A percentile compares a stretch with the other conserved stretches of the same genome.
Conservation (phyloP, 2,329 filamentous ascomycete species). For the Fusarium buxicola region DNA sequence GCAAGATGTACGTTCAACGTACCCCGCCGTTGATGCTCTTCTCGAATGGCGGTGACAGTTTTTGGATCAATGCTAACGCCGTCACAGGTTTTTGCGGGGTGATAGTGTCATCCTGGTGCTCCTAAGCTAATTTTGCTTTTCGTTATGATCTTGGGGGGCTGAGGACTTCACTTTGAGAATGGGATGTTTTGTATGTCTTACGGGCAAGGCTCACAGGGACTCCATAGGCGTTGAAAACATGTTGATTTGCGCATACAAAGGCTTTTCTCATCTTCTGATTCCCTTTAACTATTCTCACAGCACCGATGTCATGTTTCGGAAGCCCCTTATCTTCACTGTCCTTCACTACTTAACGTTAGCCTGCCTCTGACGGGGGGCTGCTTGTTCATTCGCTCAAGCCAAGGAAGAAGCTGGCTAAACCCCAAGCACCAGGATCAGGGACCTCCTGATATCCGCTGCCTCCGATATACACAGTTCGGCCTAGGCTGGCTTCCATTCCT, state of each 20-base stretch:
- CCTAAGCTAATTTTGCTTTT: slow-evolving; percentile 68
- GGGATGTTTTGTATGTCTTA: slow-evolving; percentile 47
- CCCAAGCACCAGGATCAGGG: slow-evolving; percentile 76
- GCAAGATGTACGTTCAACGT: slow-evolving; percentile 82
- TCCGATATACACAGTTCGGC: slow-evolving; percentile 61
- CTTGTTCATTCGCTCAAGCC: slow-evolving; percentile 67
- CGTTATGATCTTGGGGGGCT: slow-evolving; percentile 27
- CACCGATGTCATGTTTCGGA: background rate
- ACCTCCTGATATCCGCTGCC: slow-evolving; percentile 61
- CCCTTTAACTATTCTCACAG: slow-evolving; percentile 13
- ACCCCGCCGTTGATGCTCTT: background rate
- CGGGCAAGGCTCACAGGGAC: slow-evolving; percentile 48
- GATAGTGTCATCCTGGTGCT: slow-evolving; percentile 90
- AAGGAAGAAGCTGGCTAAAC: slow-evolving; percentile 81
- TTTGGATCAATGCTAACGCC: slow-evolving; percentile 33
- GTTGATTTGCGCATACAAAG: slow-evolving; percentile 37
- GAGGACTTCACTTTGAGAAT: slow-evolving; percentile 42
- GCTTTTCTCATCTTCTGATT: slow-evolving; percentile 13
- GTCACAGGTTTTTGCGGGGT: slow-evolving; percentile 81
- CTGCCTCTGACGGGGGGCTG: slow-evolving; percentile 20
- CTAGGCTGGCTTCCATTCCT: slow-evolving; percentile 90
- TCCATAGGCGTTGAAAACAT: slow-evolving; percentile 55
- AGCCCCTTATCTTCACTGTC: background rate
- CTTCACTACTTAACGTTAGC: background rate
- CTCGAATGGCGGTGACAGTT: slow-evolving; percentile 23